Evolutionary conservation across 2,329 filamentous ascomycete genomes (phyloP), one percentile per base, ranked within the genome.

Genomic region (Aspergillus transmontanensis): DNA sequence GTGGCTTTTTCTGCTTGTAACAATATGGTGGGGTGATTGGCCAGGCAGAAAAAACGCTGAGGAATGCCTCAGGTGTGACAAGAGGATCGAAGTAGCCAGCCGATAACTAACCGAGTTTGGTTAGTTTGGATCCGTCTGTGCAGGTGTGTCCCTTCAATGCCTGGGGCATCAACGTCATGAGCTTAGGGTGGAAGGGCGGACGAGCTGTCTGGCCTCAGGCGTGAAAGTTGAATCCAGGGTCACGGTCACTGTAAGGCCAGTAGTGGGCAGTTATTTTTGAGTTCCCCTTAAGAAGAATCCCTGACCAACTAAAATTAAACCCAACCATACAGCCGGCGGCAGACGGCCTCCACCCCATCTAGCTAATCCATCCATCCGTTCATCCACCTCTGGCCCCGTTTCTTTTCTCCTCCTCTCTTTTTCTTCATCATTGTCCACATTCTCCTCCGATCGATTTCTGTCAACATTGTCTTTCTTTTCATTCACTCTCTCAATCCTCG

Each of bases 241-340:
- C 48, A 30, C 4, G 14, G 11, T 30, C 12, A 30, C 7, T 19
- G 23, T 28, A 46, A 23, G 46, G 23, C 19, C 30, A 53, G 28
- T 48, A 28, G 26, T 56, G 57, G 32, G 34, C 51, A 48, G 65
- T 66, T 60, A 60, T 58, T 61, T 64, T 63, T 64, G 59, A 61
- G 64, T 65, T 64, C 64, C 62, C 64, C 58, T 66, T 21, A 50
- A 61, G 63, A 62, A 62, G 58, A 64, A 58, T 66, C 62, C 60
- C 58, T 63, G 60, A 48, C 64, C 64, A 67, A 66, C 64, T 55
- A 62, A 63, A 61, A 34, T 54, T 57, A 57, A 60, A 48, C 50
- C 63, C 57, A 61, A 64, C 60, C 55, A 61, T 55, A 55, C 51
- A 55, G 30, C 23, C 34, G 51, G 51, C 51, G 34, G 51, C 51